Conservation (phyloP, 495 filamentous ascomycete genomes). For the Aspergillus mulundensis region DNA sequence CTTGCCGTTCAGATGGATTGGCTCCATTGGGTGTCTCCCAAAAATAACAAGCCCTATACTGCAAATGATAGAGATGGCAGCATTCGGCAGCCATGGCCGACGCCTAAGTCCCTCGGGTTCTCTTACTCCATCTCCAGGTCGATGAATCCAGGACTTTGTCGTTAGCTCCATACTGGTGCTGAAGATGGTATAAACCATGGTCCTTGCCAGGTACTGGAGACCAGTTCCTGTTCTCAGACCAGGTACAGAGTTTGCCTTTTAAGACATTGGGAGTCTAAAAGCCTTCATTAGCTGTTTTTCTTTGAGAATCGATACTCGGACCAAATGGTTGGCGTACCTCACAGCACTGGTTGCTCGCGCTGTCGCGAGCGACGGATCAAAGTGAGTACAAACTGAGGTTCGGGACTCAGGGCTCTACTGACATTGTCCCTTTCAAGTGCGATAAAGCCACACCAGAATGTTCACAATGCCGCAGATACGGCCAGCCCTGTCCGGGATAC, state of each 20-base stretch:
- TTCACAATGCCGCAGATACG: conserved; percentile 33
- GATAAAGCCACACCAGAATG: conserved; percentile 33
- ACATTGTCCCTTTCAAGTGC: conserved; percentile 18
- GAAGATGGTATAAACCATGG: background rate
- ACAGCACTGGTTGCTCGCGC: conserved; percentile 35
- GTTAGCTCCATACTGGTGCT: background rate
- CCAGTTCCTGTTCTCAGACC: background rate
- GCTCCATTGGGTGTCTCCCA: background rate
- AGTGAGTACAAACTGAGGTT: conserved; percentile 14
- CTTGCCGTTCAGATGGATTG: background rate
- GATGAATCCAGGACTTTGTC: background rate
- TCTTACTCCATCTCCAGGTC: background rate
- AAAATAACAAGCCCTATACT: conserved; percentile 7
- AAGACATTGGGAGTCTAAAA: too few species aligned
- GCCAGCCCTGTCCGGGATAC: conserved; percentile 36
- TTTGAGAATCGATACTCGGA: too few species aligned
- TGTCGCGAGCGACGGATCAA: conserved; percentile 38
- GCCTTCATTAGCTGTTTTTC: background rate
- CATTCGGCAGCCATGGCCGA: background rate
- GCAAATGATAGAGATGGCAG: background rate
- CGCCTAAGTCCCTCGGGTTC: background rate
- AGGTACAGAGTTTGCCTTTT: background rate
- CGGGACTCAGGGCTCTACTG: background rate
- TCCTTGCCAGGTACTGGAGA: background rate
- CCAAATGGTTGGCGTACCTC: conserved; percentile 36